Base-by-base conservation (phyloP, 78 protist species). In the Tieghemostelium lacteum region DNA sequence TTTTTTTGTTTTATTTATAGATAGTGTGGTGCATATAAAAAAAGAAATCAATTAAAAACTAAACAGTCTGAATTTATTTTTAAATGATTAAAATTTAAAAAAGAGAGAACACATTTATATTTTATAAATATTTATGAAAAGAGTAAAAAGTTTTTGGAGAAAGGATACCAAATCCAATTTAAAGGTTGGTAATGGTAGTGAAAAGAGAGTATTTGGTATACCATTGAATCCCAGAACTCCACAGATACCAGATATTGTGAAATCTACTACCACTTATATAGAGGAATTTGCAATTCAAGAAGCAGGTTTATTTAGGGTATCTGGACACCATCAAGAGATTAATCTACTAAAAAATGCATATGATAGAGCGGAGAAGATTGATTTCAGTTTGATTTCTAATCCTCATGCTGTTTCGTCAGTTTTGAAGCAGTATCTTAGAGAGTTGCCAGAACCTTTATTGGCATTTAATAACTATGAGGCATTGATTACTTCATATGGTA, bases 391-490 rank as follows among this genome's bases (percentile, higher is more conserved):
- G 26, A 29, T 29, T 49, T 26, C 77, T 28, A 75, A 39, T 40
- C 85, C 94, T 45, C 92, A 87, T 73, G 10, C 58, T 24, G 92
- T 94, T 36, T 69, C 94, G 22, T 87, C 86, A 7, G 54, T 87
- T 16, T 63, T 95, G 19, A 95, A 95, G 71, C 75, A 65, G 26
- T 95, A 92, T 58, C 60, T 95, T 40, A 42, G 97, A 42, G 95
- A 92, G 34, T 42, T 95, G 55, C 97, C 97, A 54, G 92, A 86
- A 37, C 97, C 97, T n/a, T 67, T 95, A 24, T 64, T 86, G 61
- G 16, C 94, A 65, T 94, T 75, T 75, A 91, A 85, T 36, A 26
- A 37, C 49, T 92, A 92, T 40, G 85, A 91, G 14, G 52, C 52
- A 22, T 88, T 93, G 39, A 69, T 92, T 12, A 87, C 72, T 7